Conservation (phyloP, 176 grass and related monocot genomes). For the Carex scoparia region DNA sequence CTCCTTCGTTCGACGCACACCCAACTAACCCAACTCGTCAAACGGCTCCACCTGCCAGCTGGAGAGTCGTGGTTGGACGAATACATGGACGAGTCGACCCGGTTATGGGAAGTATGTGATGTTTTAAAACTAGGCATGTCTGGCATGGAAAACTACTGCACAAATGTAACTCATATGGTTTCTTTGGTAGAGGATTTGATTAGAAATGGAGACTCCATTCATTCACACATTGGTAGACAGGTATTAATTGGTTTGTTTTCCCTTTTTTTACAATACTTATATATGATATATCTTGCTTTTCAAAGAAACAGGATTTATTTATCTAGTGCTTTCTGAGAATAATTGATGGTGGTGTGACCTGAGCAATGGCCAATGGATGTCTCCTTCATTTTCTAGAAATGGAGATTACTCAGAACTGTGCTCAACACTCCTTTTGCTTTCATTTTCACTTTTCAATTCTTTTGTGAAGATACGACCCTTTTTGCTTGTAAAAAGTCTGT, state of each 20-base stretch:
- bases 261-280: background rate
- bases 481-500: constrained; percentile 15
- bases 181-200: constrained; percentile 37
- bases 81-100: constrained; percentile 94
- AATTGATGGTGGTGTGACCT: background rate
- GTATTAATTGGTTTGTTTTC: constrained; percentile 8
- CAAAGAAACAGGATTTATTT: background rate
- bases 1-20: constrained; percentile 64
- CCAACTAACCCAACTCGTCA: constrained; percentile 53
- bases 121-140: constrained; percentile 56
- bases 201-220: constrained; percentile 21
- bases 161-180: constrained; percentile 36
- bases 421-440: background rate
- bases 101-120: constrained; percentile 69
- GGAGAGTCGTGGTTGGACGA: constrained; percentile 85
- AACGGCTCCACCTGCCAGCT: constrained; percentile 63
- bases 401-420: background rate
- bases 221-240: constrained; percentile 42
- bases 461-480: constrained; percentile 7
- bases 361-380: background rate
- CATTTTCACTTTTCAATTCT: background rate
- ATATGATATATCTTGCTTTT: background rate
- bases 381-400: background rate
- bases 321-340: background rate
- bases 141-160: constrained; percentile 63